Evolutionary conservation across 1,284 basidiomycete species (phyloP), one percentile per base, ranked within the genome.

Genomic region (Cryptococcus neoformans): DNA sequence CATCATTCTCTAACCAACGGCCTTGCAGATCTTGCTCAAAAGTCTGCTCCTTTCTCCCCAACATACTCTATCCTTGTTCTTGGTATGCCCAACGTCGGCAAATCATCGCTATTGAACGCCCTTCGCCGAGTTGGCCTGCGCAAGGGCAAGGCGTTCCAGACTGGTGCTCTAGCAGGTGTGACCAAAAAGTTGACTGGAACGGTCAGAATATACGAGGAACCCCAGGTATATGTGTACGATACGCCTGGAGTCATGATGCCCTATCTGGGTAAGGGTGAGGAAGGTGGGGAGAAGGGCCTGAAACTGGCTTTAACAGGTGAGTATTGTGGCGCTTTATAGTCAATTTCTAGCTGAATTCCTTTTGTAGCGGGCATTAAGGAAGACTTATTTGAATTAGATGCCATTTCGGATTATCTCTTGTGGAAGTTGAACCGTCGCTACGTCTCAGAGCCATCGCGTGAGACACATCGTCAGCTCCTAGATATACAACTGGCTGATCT

Each of bases 11-110:
- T 16, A n/a, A n/a, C 2, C 34, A 21, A 4, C 62, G 48, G 59
- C 11, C 21, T 36, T 11, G 54, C 64, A 90, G 89, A 83, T 60
- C 83, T 90, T 65, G 88, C 88, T 39, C 84, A 84, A 64, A 79
- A 81, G 44, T 82, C 87, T 69, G 46, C 10, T 34, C 16, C 16
- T 7, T 47, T 28, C 17, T 28, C 28, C 34, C 46, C 46, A 12
- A 47, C 28, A 17, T 47, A 34, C 14, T 21, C 92, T 69, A 85
- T 97, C 7, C 82, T 96, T 5, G 90, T 96, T 28, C 86, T 94
- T 53, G 95, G 95, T 28, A 99, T 99, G 95, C 95, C 95, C 4
- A 99, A 99, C 73, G 93, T 98, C 44, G 96, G 96, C 49, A 99
- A 99, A 79, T 96, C 92, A 35, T 93, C 91, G 3, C 78, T 99